Percentiles rank a stretch among this genome's conserved stretches.
Conservation (phyloP, 345 rosid genomes). For the Linum lewisii region DNA sequence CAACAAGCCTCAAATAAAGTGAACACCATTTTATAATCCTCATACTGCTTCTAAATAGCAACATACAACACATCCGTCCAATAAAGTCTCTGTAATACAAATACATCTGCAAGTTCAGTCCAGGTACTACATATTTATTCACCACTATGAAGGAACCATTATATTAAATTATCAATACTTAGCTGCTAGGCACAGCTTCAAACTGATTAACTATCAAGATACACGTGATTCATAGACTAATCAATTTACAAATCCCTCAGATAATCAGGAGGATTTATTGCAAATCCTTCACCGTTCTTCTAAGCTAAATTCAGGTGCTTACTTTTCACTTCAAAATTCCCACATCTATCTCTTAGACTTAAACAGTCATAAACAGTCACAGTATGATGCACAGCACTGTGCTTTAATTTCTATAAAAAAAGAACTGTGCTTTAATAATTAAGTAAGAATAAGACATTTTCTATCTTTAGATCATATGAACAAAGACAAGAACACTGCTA, state of each 20-base stretch:
- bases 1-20: neutral
- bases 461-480: slow-evolving; percentile 5
- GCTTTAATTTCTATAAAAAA: no score
- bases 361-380: neutral
- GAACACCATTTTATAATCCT: neutral
- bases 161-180: neutral
- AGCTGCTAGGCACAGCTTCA: neutral
- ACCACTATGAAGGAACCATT: neutral
- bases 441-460: no score
- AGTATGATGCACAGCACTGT: neutral
- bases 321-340: neutral
- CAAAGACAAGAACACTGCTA: slow-evolving; percentile 2
- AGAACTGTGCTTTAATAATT: neutral
- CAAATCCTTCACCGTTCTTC: neutral
- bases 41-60: neutral
- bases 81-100: no score
- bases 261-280: neutral
- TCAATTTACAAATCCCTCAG: neutral
- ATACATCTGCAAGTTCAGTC: neutral
- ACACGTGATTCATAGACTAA: no score
- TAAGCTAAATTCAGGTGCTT: neutral
- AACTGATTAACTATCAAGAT: neutral
- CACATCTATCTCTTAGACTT: neutral
- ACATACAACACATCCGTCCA: neutral
- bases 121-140: neutral